Evolutionary conservation across 257 asterid species (phyloP), one percentile per base, ranked within the genome.

Genomic region (Penstemon barbatus): DNA sequence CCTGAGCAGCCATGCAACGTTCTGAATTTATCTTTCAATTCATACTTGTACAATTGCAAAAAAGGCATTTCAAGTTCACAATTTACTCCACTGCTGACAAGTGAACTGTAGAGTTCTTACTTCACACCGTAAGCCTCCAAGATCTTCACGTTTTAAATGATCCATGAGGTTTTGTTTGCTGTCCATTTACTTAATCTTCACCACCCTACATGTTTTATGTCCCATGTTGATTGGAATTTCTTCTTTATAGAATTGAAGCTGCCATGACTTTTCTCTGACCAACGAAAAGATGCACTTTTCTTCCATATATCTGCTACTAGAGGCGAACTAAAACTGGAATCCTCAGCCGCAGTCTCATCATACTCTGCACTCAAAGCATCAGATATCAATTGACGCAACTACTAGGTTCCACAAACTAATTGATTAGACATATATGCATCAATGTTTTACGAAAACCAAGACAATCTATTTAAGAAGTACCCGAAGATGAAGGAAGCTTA

Each of bases 401-500:
- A 36, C n/a, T 13, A 61, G 25, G 18, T 53, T 36, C 12, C 4
- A 62, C 41, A 43, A 38, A 40, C 38, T 60, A 66, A 53, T 36
- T 37, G 13, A 37, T 36, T 68, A 40, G 10, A 4, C 11, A 0
- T 18, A 55, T 57, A 45, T 39, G 63, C 37, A 36, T 71, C 39
- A 54, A 49, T 18, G 1, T 58, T 49, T 38, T 51, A 15, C 53
- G 43, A 40, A 36, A 65, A 60, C 13, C 33, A 57, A 49, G 40
- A 72, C 55, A 53, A 39, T 7, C 8, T n/a, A 46, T 45, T 66
- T 40, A 69, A 48, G 71, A 61, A 61, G 53, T 76, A 93, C 99
- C 96, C 54, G 97, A 93, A 48, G 99, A 90, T 72, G 95, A 78
- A 58, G 96, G 99, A 75, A 93, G 87, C 49, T 79, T 86, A 66